Evolutionary conservation across 305 asterid genomes (phyloP).

Genomic region (Fraxinus latifolia): DNA sequence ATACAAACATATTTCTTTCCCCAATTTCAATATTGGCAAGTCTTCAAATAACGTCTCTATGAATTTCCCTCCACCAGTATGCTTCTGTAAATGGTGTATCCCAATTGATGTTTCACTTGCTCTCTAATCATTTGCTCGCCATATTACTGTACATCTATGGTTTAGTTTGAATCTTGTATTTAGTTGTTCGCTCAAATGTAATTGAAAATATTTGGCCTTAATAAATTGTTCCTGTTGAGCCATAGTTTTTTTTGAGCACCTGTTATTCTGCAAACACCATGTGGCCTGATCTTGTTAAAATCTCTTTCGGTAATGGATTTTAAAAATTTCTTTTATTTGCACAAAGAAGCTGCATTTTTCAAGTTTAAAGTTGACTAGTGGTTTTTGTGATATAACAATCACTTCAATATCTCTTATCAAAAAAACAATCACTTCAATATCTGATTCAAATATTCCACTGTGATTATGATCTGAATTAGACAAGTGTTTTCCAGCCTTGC

Average conservation of each 20-base stretch:
- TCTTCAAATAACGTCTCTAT: background rate
- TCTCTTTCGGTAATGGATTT: background rate
- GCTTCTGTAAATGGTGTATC: background rate
- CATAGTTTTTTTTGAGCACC: background rate
- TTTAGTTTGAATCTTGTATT: background rate
- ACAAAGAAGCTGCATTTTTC: background rate
- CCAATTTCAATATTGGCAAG: background rate
- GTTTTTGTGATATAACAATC: background rate
- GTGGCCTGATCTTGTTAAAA: background rate
- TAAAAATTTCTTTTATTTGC: background rate
- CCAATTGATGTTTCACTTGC: slow-evolving; percentile 11
- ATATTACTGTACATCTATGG: background rate
- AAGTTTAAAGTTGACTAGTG: background rate
- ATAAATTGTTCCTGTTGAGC: background rate
- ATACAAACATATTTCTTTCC: background rate
- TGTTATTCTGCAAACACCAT: background rate
- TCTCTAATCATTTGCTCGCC: background rate
- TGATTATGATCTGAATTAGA: slow-evolving; percentile 2
- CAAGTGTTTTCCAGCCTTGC: slow-evolving; percentile 5
- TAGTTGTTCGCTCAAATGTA: background rate
- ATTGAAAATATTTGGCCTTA: slow-evolving; percentile 8
- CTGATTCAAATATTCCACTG: background rate
- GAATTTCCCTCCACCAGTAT: background rate
- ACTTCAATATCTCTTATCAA: background rate
- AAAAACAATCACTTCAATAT: background rate